Conservation (phyloP, 2,329 filamentous ascomycete genomes). For the Nectriaceae sp. region DNA sequence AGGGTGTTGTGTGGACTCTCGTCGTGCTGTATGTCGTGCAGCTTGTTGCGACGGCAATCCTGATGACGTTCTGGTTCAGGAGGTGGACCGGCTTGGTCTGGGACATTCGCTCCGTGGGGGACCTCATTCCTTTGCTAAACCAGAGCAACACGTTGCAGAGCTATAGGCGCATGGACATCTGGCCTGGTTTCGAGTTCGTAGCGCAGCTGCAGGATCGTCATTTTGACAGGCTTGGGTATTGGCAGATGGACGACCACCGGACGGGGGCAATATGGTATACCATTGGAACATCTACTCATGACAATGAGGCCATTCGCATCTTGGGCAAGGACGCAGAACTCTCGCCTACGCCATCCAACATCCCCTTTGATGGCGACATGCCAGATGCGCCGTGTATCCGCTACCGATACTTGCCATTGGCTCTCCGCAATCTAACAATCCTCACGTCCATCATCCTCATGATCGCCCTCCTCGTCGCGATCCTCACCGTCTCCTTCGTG, state of each 20-base stretch:
- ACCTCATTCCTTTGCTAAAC: constrained; percentile 76
- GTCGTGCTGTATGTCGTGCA: constrained; percentile 73
- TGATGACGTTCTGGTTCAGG: constrained; percentile 66
- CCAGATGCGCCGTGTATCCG: constrained; percentile 23
- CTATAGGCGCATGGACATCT: constrained; percentile 66
- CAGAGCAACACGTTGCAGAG: constrained; percentile 76
- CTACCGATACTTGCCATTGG: constrained; percentile 75
- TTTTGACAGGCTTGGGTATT: constrained; percentile 80
- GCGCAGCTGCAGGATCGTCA: constrained; percentile 56
- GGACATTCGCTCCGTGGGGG: constrained; percentile 81
- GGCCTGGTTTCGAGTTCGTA: constrained; percentile 52
- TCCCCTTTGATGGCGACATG: constrained; percentile 25
- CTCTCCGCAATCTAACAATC: constrained; percentile 67
- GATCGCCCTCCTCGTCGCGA: constrained; percentile 64
- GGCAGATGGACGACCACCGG: constrained; percentile 68
- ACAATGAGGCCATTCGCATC: constrained; percentile 24
- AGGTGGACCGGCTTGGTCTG: constrained; percentile 77
- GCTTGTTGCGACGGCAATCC: constrained; percentile 50
- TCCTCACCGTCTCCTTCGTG: constrained; percentile 79
- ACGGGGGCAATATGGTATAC: constrained; percentile 74
- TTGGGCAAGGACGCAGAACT: constrained; percentile 33
- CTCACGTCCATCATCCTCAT: constrained; percentile 64
- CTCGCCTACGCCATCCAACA: constrained; percentile 33
- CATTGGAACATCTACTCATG: constrained; percentile 57
- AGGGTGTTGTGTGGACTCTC: constrained; percentile 76